Evolutionary conservation across 2,329 filamentous ascomycete species (phyloP).

Genomic region (Zopfia rhizophila): DNA sequence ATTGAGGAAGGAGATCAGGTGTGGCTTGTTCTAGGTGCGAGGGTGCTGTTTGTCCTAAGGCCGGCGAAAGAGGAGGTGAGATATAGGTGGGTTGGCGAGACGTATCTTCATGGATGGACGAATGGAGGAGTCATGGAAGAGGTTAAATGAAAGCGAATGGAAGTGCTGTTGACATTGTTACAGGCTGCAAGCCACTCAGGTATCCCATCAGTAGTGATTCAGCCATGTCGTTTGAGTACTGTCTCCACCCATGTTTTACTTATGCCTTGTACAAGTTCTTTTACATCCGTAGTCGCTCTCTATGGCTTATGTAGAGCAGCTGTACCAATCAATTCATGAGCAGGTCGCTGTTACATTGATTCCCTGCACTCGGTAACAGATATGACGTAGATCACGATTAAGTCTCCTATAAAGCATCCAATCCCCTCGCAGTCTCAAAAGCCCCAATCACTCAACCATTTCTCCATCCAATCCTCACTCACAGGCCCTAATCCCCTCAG

Average conservation of each 20-base stretch:
- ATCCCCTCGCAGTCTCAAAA: no score
- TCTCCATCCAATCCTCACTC: conserved; percentile 7
- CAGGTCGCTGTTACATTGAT: no score
- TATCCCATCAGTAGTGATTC: conserved; percentile 1
- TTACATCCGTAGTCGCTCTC: no score
- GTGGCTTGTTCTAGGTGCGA: conserved; percentile 23
- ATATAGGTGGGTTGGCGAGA: conserved; percentile 17
- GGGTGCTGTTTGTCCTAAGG: conserved; percentile 21
- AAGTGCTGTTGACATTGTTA: not conserved
- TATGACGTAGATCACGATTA: not conserved
- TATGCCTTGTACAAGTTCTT: no score
- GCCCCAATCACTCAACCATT: conserved; percentile 4
- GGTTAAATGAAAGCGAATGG: not conserved
- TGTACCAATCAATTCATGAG: no score
- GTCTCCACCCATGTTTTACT: no score
- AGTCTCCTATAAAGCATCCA: no score
- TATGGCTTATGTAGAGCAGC: no score
- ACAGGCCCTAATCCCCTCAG: conserved; percentile 5
- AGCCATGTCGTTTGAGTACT: no score
- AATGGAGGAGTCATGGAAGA: not conserved
- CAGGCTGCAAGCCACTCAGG: no score
- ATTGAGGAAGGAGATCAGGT: conserved; percentile 12
- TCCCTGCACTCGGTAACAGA: no score
- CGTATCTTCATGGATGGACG: conserved; percentile 20
- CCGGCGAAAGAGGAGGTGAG: not conserved